Conservation (phyloP, 345 rosid genomes). For the Euclidium syriacum region DNA sequence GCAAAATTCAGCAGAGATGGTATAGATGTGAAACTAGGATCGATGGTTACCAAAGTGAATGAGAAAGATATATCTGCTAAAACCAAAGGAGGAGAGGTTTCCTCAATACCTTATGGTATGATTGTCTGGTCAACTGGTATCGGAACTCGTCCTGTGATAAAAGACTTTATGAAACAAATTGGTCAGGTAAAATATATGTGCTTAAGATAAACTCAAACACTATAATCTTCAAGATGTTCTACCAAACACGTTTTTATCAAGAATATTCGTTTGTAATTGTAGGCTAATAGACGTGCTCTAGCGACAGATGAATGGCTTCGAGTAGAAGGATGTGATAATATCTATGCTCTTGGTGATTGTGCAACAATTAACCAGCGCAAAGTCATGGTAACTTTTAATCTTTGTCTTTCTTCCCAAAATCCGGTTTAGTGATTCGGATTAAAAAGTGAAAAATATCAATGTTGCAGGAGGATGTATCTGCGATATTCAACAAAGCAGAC, state of each 20-base stretch:
- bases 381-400: slow-evolving; percentile 76
- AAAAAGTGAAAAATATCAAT: background rate
- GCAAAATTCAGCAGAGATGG: slow-evolving; percentile 84
- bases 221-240: background rate
- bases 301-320: slow-evolving; percentile 99
- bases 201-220: slow-evolving; percentile 1
- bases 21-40: slow-evolving; percentile 83
- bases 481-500: slow-evolving; percentile 85
- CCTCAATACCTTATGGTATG: slow-evolving; percentile 85
- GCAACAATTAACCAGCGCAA: slow-evolving; percentile 93
- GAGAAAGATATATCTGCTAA: slow-evolving; percentile 80
- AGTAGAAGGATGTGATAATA: slow-evolving; percentile 58
- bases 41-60: slow-evolving; percentile 81
- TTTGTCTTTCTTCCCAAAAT: background rate
- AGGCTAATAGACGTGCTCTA: slow-evolving; percentile 83
- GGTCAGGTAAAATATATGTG: slow-evolving; percentile 68
- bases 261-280: slow-evolving; percentile 2
- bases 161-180: slow-evolving; percentile 86
- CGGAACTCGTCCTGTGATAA: slow-evolving; percentile 77
- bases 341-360: slow-evolving; percentile 98
- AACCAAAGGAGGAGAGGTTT: slow-evolving; percentile 53
- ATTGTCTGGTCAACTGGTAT: slow-evolving; percentile 99
- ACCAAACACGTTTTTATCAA: background rate
- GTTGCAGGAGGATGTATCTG: slow-evolving; percentile 67
- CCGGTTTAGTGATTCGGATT: background rate